These are phyloP conservation scores for Gymnopilus dilepis DNA, from an alignment of 768 basidiomycete species.

Conservation along the genomic window DNA sequence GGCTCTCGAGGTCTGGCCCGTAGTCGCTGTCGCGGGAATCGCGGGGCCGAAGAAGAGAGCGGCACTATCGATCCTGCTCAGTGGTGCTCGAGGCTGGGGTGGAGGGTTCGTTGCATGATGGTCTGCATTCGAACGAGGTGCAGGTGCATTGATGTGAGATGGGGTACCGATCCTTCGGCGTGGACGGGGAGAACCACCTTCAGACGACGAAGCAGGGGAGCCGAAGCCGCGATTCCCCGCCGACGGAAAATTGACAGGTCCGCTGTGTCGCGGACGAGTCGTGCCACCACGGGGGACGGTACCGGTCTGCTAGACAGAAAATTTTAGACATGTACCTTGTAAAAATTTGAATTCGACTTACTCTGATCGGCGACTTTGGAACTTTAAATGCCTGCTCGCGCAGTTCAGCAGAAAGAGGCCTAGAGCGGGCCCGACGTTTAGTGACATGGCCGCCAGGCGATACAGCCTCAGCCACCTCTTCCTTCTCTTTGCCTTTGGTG, in stretches of 20 bases:
- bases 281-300: slow-evolving; percentile 23
- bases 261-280: slow-evolving; percentile 36
- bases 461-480: slow-evolving; percentile 70
- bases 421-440: slow-evolving; percentile 75
- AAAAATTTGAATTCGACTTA: slow-evolving; percentile 31
- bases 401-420: slow-evolving; percentile 72
- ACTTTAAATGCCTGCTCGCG: slow-evolving; percentile 53
- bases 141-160: neutral
- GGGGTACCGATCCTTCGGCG: slow-evolving; percentile 49
- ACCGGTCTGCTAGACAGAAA: slow-evolving; percentile 22
- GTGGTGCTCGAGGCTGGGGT: slow-evolving; percentile 45
- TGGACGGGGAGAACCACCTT: slow-evolving; percentile 56
- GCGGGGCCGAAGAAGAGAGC: slow-evolving; percentile 73
- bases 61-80: slow-evolving; percentile 61
- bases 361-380: slow-evolving; percentile 47
- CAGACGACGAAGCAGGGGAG: slow-evolving; percentile 49
- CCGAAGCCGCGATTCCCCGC: slow-evolving; percentile 44
- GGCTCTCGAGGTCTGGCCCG: slow-evolving; percentile 25
- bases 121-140: slow-evolving; percentile 10
- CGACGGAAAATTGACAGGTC: slow-evolving; percentile 48
- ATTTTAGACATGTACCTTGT: slow-evolving; percentile 10
- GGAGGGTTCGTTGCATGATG: slow-evolving; percentile 26
- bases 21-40: slow-evolving; percentile 37
- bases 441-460: slow-evolving; percentile 80
- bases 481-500: slow-evolving; percentile 46